Base-by-base conservation (phyloP, 768 basidiomycete genomes). In the Macrolepiota fuliginosa region DNA sequence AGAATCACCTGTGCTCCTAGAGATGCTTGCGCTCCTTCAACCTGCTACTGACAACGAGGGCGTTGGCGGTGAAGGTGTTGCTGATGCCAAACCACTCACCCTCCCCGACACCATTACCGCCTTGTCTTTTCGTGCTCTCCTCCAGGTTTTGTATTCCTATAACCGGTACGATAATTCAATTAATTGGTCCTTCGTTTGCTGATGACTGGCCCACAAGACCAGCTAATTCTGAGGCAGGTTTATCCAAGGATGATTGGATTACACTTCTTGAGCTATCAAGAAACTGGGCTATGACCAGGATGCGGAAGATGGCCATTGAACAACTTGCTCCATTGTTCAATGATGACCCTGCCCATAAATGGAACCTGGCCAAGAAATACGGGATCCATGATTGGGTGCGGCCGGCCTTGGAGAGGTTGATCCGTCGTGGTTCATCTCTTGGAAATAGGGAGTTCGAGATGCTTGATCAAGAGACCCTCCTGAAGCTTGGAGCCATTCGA, bases 181-280 rank as follows among this genome's bases (percentile, higher is more conserved):
- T 6, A 17, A 36, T 19, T 9, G 17, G 39, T 12, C 10, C 17
- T 24, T 39, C 60, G 58, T 62, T 24, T 50, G 61, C 19, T 13
- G 35, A 32, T 7, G 45, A 24, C 53, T 11, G 25, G 25, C 37
- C 35, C 32, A 17, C 3, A 13, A 39, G 25, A 15, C 35, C 36
- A 45, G 42, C 7, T n/a, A 17, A 32, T 32, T 32, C 4, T 9
- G 36, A 15, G 13, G 10, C 13, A 12, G 17, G 17, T 12, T 54
- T 68, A 2, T 59, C 50, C 13, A 62, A 63, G 13, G 69, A 71
- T 9, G 70, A 71, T 54, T 80, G 80, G 81, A 64, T 73, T 15
- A 70, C 74, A 0, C 71, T 77, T 24, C 65, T 78, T n/a, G 75
- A 76, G 62, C 66, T 81, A 24, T 67, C 79, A 5, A 72, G 65